These are phyloP conservation scores for Phlyctochytrium planicorne DNA, from an alignment of 192 early-diverging fungal genomes.

Conservation along the genomic window DNA sequence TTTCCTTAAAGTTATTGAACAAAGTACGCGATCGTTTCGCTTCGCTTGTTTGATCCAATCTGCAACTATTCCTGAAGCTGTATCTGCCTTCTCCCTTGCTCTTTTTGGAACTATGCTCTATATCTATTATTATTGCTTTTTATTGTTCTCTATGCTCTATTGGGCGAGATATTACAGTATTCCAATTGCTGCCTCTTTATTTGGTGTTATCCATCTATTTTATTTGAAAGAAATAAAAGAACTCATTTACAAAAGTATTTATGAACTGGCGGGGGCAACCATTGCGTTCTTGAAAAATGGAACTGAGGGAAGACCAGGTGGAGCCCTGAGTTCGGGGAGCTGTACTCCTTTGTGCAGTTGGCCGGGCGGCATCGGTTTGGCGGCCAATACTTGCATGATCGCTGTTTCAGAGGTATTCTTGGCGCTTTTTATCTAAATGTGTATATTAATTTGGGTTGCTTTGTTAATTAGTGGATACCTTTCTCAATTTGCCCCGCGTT, in stretches of 20 bases:
- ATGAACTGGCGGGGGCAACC: neutral
- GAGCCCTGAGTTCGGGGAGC: neutral
- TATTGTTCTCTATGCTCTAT: no score
- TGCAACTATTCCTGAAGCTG: no score
- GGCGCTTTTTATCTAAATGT: neutral
- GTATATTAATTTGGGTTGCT: conserved; percentile 5
- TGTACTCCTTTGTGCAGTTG: neutral
- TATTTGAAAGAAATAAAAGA: conserved; percentile 2
- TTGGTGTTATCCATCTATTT: no score
- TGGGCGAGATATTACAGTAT: no score
- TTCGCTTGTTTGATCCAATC: no score
- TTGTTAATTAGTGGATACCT: neutral
- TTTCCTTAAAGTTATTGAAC: no score
- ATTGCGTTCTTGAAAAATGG: neutral
- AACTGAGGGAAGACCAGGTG: neutral
- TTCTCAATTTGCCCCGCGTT: neutral
- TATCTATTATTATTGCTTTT: no score
- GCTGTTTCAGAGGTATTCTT: neutral
- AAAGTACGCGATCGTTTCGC: no score
- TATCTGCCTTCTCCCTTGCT: no score
- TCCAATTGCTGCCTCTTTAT: no score
- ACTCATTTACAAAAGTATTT: neutral
- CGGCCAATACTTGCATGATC: neutral
- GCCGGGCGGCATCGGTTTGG: neutral
- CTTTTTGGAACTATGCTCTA: no score